phyloP scores from a whole-genome alignment of 2,329 filamentous ascomycete species.

The Fusarium anthophilum region DNA sequence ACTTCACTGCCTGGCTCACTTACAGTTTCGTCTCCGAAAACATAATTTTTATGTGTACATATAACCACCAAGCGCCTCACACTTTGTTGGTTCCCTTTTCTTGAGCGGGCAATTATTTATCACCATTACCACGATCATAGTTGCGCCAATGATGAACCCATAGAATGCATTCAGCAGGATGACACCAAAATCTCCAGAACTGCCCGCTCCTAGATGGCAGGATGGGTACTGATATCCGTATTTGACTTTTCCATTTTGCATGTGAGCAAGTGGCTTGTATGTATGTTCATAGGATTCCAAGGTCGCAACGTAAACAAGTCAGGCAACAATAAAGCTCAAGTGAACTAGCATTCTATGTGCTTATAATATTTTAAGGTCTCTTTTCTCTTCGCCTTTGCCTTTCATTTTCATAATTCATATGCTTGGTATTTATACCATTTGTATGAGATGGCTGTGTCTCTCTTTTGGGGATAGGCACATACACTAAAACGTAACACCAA shows the following conservation, averaged over 20 bases:
- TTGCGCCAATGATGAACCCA: background rate
- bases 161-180: background rate
- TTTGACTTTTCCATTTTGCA: background rate
- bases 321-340: background rate
- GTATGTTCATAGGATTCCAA: background rate
- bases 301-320: background rate
- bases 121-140: background rate
- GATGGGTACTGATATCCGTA: background rate
- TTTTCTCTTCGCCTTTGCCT: background rate
- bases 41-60: background rate
- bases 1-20: background rate
- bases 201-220: background rate
- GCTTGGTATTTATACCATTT: background rate
- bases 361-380: no score
- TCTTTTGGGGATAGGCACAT: background rate
- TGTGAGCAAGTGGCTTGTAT: background rate
- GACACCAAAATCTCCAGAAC: background rate
- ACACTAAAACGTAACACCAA: background rate
- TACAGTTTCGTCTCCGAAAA: background rate
- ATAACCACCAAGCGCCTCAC: background rate
- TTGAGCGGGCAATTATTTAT: background rate
- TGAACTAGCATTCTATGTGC: background rate
- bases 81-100: background rate
- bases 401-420: background rate
- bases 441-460: background rate